A percentile compares a stretch with the other conserved stretches of the same genome.
phyloP scores from a whole-genome alignment of 2,329 filamentous ascomycete species.

The Trichoderma sp. region DNA sequence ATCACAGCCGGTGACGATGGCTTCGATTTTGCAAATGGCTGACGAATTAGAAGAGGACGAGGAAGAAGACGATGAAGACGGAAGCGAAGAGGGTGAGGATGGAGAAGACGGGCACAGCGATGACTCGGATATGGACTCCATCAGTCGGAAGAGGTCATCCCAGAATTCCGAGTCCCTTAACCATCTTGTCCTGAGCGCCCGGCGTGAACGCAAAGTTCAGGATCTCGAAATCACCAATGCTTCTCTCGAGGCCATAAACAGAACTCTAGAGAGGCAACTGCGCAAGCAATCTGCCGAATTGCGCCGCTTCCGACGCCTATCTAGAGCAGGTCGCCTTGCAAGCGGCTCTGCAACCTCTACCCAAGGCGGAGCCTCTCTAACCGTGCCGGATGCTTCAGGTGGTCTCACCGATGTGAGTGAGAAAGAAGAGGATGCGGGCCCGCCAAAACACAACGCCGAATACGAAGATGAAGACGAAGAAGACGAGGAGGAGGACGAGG shows the following conservation, averaged over 20 bases:
- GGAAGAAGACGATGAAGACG: slow-evolving; percentile 23
- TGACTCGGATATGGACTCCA: slow-evolving; percentile 38
- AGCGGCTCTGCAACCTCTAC: slow-evolving; percentile 48
- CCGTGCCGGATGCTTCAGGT: slow-evolving; percentile 40
- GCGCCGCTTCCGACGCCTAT: slow-evolving; percentile 80
- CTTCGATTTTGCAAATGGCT: slow-evolving; percentile 54
- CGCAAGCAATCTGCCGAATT: slow-evolving; percentile 88
- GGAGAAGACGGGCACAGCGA: slow-evolving; percentile 33
- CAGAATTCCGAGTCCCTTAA: slow-evolving; percentile 59
- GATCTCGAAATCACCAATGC: slow-evolving; percentile 97
- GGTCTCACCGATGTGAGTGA: slow-evolving; percentile 50
- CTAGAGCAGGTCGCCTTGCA: slow-evolving; percentile 72
- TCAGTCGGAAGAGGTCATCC: slow-evolving; percentile 58
- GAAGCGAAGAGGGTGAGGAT: slow-evolving; percentile 19
- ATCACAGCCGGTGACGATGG: slow-evolving; percentile 44
- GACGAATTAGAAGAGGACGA: slow-evolving; percentile 46
- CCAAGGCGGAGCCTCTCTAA: slow-evolving; percentile 44
- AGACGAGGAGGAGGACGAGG: slow-evolving; percentile 38
- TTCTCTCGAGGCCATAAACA: slow-evolving; percentile 90
- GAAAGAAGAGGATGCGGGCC: slow-evolving; percentile 29
- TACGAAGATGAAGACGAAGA: slow-evolving; percentile 42
- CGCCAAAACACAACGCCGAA: slow-evolving; percentile 37
- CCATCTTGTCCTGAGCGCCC: slow-evolving; percentile 81
- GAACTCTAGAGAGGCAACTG: slow-evolving; percentile 85
- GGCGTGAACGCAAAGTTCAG: slow-evolving; percentile 89